Percentiles rank a stretch among this genome's conserved stretches.
Evolutionary conservation across 2,329 filamentous ascomycete genomes (phyloP).

Genomic region (Gremmenia infestans): DNA sequence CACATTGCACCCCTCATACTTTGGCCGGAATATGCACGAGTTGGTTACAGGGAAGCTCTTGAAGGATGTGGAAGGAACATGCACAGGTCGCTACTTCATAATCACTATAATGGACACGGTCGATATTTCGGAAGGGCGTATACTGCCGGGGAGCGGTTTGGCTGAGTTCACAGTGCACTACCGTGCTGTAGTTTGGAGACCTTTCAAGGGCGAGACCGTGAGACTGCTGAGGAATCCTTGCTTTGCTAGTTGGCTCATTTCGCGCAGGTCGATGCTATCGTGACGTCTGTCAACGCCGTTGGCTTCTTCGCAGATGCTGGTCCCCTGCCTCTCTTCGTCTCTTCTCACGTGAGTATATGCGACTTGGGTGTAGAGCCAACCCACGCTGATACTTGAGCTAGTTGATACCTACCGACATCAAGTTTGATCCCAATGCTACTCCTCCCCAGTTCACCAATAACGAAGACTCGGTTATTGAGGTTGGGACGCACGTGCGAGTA

Average conservation of each 20-base stretch:
- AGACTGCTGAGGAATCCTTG: constrained; percentile 30
- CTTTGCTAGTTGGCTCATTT: constrained; percentile 16
- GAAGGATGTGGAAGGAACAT: constrained; percentile 90
- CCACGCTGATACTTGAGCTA: constrained; percentile 34
- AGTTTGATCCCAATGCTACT: constrained; percentile 91
- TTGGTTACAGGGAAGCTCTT: constrained; percentile 86
- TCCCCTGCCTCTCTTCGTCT: constrained; percentile 73
- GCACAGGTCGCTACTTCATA: constrained; percentile 94
- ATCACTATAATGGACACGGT: constrained; percentile 97
- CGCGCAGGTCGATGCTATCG: constrained; percentile 82
- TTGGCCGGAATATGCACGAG: constrained; percentile 88
- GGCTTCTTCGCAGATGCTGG: constrained; percentile 87
- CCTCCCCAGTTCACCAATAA: constrained; percentile 97
- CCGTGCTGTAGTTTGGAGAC: constrained; percentile 93
- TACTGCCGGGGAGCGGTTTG: constrained; percentile 84
- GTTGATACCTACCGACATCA: constrained; percentile 89
- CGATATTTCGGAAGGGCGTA: constrained; percentile 87
- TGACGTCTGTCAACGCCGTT: constrained; percentile 84
- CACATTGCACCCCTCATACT: constrained; percentile 94
- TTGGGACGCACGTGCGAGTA: constrained; percentile 85
- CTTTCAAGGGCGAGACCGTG: constrained; percentile 97
- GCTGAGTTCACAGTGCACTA: constrained; percentile 95
- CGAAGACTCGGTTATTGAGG: constrained; percentile 88
- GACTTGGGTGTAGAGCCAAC: neutral
- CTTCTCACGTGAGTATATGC: constrained; percentile 33